Base-by-base conservation (phyloP, 441 rosid genomes). In the Lepidium campestre region DNA sequence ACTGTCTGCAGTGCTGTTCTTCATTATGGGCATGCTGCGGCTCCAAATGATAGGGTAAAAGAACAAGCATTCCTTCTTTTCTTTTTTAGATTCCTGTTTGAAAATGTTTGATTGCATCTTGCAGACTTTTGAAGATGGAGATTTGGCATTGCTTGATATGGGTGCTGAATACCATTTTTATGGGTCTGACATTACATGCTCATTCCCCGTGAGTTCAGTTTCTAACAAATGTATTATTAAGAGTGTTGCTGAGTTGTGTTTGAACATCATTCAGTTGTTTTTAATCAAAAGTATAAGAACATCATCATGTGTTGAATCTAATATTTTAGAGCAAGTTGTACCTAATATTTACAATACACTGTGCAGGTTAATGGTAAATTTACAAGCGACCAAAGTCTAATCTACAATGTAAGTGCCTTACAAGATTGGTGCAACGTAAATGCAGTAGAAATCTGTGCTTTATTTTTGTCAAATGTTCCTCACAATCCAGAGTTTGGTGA, bases 21-120 rank as follows among this genome's bases (percentile, higher is more conserved):
- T 59, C 97, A 93, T 77, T 90, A 93, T 73, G 98, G 98, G 68
- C 98, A 93, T 80, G 96, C 96, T 44, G 95, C 96, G 17, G 98
- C 98, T 80, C 97, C 97, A 70, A 93, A 93, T 86, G 97, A 93
- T 71, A 81, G 78, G 96, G 97, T 90, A 86, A 20, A 50, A 25
- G 47, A 40, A 39, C 37, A 68, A 29, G 4, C 23, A 23, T 62
- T 57, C 65, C 14, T 48, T 5, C 23, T 35, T 27, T 35, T 44
- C 25, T 18, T 40, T 40, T 40, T 58, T 17, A 27, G 17, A 1
- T 31, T 61, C 15, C n/a, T 45, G 45, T 29, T 13, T 67, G 25
- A 36, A 37, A 61, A 29, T 53, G 35, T 49, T 37, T 6, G 22
- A 23, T 42, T 39, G 41, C 66, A 63, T 76, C 45, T 35, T 87